A percentile compares a stretch with the other conserved stretches of the same genome.
phyloP scores from a whole-genome alignment of 441 rosid species.

The Kokia cookei region DNA sequence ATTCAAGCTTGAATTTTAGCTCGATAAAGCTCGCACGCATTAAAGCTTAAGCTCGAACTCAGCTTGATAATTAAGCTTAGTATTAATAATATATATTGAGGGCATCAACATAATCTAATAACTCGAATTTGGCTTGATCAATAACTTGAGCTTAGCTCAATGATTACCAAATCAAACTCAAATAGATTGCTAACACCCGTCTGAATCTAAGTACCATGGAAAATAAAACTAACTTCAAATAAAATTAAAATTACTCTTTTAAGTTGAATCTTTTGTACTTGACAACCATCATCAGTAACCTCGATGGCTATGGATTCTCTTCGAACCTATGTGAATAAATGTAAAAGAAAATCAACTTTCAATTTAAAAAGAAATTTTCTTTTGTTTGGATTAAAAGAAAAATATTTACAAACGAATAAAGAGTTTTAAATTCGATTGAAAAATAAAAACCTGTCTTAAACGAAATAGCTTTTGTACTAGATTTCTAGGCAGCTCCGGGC shows the following conservation, averaged over 20 bases:
- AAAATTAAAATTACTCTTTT: slow-evolving; percentile 54
- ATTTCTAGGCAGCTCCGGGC: slow-evolving; percentile 80
- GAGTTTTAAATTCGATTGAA: not conserved
- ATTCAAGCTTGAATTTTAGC: too few relatives aligned
- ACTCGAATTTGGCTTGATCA: too few relatives aligned
- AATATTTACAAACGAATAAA: not conserved
- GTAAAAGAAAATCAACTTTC: not conserved
- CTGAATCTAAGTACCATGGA: not conserved
- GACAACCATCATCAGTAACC: slow-evolving; percentile 23
- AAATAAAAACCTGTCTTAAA: slow-evolving; percentile 59
- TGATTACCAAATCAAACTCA: too few relatives aligned
- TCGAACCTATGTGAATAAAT: slow-evolving; percentile 50
- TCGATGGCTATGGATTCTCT: slow-evolving; percentile 30
- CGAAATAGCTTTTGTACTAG: slow-evolving; percentile 89
- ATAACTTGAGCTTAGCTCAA: too few relatives aligned
- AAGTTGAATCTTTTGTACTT: slow-evolving; percentile 27
- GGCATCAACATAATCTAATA: too few relatives aligned
- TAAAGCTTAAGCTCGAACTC: too few relatives aligned
- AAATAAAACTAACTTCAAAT: not conserved
- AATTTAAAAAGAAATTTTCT: not conserved
- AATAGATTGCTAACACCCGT: too few relatives aligned
- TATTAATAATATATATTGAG: too few relatives aligned
- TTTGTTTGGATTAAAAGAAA: not conserved
- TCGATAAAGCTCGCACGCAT: too few relatives aligned
- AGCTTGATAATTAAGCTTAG: too few relatives aligned